These are phyloP conservation scores for Aspergillus nidulans DNA, from an alignment of 495 filamentous ascomycete species.

Conservation along the genomic window DNA sequence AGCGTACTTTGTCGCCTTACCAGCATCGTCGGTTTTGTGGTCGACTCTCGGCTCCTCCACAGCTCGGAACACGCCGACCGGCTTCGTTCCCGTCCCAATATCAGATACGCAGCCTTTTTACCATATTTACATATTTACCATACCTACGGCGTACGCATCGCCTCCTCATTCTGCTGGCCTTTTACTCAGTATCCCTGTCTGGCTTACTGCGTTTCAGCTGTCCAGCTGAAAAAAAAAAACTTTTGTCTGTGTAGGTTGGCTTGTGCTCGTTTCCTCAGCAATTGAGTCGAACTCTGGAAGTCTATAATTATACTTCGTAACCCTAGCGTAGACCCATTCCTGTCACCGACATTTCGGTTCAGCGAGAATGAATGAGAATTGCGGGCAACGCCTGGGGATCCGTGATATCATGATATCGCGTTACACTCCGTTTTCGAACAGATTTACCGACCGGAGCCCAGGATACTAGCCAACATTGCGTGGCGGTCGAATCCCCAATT, in stretches of 20 bases:
- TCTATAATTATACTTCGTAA: background rate
- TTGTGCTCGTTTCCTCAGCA: background rate
- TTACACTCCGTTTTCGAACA: background rate
- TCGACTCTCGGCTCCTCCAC: slow-evolving; percentile 1
- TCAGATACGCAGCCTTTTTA: background rate
- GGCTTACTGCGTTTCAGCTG: background rate
- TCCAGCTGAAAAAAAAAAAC: no score
- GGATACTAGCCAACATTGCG: background rate
- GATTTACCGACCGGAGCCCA: background rate
- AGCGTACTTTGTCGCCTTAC: slow-evolving; percentile 1
- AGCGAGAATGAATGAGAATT: slow-evolving; percentile 2
- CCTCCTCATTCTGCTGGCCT: background rate
- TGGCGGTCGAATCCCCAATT: background rate
- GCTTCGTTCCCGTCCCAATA: background rate
- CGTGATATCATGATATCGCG: background rate
- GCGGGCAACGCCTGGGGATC: slow-evolving; percentile 1
- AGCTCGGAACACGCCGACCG: slow-evolving; percentile 4
- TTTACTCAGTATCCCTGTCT: background rate
- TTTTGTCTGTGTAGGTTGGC: background rate
- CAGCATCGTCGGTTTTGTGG: background rate
- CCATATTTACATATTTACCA: no score
- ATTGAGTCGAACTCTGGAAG: background rate
- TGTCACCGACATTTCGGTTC: slow-evolving; percentile 17
- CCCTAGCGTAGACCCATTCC: slow-evolving; percentile 5
- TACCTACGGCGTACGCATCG: no score